Evolutionary conservation across 176 grass and related monocot species (phyloP).

Genomic region (Avena sativa): DNA sequence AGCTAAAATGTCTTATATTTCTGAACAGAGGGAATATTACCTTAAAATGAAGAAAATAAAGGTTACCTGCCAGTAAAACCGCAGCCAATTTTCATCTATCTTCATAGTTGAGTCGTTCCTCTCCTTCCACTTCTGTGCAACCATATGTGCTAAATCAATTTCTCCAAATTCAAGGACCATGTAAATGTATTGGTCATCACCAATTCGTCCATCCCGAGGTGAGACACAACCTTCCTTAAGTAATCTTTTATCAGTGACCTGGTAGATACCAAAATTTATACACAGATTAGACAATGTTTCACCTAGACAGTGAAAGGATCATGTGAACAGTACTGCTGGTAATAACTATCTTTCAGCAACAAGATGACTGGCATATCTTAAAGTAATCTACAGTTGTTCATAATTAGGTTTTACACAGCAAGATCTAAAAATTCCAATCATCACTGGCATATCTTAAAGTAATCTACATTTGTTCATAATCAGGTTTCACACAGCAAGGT

Average conservation of each 20-base stretch:
- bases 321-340: background rate
- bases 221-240: constrained; percentile 57
- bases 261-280: constrained; percentile 50
- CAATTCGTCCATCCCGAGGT: constrained; percentile 79
- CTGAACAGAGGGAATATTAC: background rate
- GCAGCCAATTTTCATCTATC: constrained; percentile 95
- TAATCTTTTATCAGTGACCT: constrained; percentile 92
- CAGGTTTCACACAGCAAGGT: background rate
- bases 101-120: constrained; percentile 47
- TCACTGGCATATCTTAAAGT: constrained; percentile 17
- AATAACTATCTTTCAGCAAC: background rate
- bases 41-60: constrained; percentile 24
- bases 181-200: constrained; percentile 85
- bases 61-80: constrained; percentile 98
- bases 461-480: constrained; percentile 9
- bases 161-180: constrained; percentile 99
- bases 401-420: background rate
- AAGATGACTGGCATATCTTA: constrained; percentile 14
- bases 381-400: background rate
- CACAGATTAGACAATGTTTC: constrained; percentile 28
- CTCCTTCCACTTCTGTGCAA: constrained; percentile 88
- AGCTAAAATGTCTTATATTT: no score
- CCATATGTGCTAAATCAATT: constrained; percentile 97
- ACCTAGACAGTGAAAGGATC: constrained; percentile 26
- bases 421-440: constrained; percentile 6